Conservation (phyloP, 768 basidiomycete species). For the Leucosporidium scottii region DNA sequence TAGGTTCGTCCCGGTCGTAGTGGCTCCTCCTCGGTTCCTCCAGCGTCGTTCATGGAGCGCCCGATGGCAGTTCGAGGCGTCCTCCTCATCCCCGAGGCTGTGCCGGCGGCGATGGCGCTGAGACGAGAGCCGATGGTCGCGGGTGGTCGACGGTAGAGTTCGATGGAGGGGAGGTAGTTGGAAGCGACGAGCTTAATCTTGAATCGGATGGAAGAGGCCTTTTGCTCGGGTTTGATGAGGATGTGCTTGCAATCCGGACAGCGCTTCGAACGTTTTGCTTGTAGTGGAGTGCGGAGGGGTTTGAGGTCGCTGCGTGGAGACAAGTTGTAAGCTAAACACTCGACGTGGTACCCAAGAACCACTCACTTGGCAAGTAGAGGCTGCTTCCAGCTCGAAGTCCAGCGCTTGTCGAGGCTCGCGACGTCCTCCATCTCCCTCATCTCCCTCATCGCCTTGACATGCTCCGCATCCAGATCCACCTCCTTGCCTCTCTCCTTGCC, state of each 20-base stretch:
- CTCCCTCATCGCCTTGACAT: conserved; percentile 62
- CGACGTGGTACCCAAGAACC: not conserved
- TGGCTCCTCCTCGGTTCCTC: conserved; percentile 30
- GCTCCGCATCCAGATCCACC: conserved; percentile 46
- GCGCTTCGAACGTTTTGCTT: conserved; percentile 89
- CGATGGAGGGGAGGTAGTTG: conserved; percentile 84
- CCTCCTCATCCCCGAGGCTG: conserved; percentile 23
- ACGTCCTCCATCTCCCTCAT: conserved; percentile 49
- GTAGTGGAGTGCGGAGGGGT: conserved; percentile 83
- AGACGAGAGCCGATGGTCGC: conserved; percentile 22
- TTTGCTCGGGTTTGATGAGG: conserved; percentile 95
- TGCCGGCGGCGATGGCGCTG: conserved; percentile 27
- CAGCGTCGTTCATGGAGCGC: conserved; percentile 43
- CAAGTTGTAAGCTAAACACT: not conserved
- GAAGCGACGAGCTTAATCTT: conserved; percentile 97
- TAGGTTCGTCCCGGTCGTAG: conserved; percentile 75
- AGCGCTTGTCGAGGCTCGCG: conserved; percentile 67
- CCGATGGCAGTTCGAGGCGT: conserved; percentile 43
- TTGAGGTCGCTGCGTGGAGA: conserved; percentile 58
- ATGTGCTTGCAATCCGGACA: conserved; percentile 92
- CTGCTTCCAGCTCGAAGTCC: conserved; percentile 70
- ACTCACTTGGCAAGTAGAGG: conserved; percentile 61
- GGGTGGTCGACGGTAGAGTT: conserved; percentile 50
- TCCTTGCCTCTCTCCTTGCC: conserved; percentile 10
- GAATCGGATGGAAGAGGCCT: conserved; percentile 85